Evolutionary conservation across 1,284 basidiomycete species (phyloP), one percentile per base, ranked within the genome.

Genomic region (Meripilus lineatus): DNA sequence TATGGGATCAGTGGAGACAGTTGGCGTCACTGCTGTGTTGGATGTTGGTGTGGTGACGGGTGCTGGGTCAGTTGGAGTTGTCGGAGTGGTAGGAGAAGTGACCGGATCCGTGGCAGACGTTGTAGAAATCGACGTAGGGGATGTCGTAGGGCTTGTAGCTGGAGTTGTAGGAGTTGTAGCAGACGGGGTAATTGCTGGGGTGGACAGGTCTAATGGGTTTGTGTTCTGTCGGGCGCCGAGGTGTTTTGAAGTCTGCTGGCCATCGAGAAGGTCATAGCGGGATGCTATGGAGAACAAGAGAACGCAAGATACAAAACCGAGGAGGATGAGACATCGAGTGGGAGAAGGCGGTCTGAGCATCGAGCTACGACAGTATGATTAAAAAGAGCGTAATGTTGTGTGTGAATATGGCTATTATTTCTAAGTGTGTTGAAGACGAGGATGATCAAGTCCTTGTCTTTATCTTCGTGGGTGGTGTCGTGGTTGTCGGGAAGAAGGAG

Each of bases 231-330:
- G 36, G 26, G 20, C 22, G 23, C 18, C 45, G 28, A 32, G 38
- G 40, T 36, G 46, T 33, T 11, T 38, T 38, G 32, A 26, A 24
- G 25, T 32, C 13, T 17, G 20, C 32, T 23, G 38, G 18, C 23
- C 50, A 32, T 53, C 47, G 32, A 66, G 54, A 32, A 52, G 53
- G 35, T 58, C 51, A 38, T 54, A 45, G 32, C 45, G 49, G 24
- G 55, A 55, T 18, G 56, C 59, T 44, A 57, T 45, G 30, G 54
- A 51, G 39, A 59, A 58, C 45, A 64, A 47, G 15, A 64, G 44
- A 36, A 61, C 30, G 43, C 54, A 61, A 32, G 59, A 63, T 8
- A 57, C 50, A 24, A 55, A 50, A 37, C 53, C 38, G 34, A 62
- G 55, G 24, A 71, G 34, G 24, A 61, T 37, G 33, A 70, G 48